Percentiles rank a stretch among this genome's conserved stretches.
Conservation (phyloP, 441 rosid genomes). For the Eutrema salsugineum region DNA sequence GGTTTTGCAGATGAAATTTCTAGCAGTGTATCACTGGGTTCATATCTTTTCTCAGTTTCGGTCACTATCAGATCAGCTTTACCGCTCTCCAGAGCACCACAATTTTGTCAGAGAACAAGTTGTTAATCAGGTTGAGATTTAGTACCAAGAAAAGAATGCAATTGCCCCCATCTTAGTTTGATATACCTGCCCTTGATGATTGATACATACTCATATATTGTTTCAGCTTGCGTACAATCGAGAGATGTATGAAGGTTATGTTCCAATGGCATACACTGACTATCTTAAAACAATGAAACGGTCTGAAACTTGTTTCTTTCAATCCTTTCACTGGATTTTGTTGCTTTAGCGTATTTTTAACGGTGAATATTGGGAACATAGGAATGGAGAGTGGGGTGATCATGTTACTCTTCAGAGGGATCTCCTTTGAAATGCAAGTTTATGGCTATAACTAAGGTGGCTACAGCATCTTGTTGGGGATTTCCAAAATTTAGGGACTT, state of each 20-base stretch:
- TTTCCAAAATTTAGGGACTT: conserved; percentile 1
- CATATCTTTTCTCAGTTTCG: conserved; percentile 62
- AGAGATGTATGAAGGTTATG: conserved; percentile 61
- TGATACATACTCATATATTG: not conserved
- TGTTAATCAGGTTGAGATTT: conserved; percentile 54
- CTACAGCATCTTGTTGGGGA: too few species aligned
- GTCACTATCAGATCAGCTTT: conserved; percentile 87
- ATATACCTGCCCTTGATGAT: not conserved
- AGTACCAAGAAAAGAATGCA: not conserved
- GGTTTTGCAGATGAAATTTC: conserved; percentile 1
- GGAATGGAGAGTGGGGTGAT: conserved; percentile 45
- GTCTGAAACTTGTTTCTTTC: conserved; percentile 30
- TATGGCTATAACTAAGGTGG: too few species aligned
- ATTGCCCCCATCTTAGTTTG: not conserved
- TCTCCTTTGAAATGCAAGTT: too few species aligned
- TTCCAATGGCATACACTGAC: conserved; percentile 67
- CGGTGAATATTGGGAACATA: not conserved
- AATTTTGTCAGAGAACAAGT: conserved; percentile 68
- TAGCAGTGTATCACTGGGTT: conserved; percentile 18
- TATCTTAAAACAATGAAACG: conserved; percentile 74
- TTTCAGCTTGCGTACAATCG: conserved; percentile 60
- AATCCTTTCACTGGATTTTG: not conserved
- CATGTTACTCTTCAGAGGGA: conserved; percentile 38
- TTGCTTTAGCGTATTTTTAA: not conserved
- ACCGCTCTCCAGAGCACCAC: conserved; percentile 79